phyloP scores from a whole-genome alignment of 73 alveolate species.

The Paramecium biaurelia region DNA sequence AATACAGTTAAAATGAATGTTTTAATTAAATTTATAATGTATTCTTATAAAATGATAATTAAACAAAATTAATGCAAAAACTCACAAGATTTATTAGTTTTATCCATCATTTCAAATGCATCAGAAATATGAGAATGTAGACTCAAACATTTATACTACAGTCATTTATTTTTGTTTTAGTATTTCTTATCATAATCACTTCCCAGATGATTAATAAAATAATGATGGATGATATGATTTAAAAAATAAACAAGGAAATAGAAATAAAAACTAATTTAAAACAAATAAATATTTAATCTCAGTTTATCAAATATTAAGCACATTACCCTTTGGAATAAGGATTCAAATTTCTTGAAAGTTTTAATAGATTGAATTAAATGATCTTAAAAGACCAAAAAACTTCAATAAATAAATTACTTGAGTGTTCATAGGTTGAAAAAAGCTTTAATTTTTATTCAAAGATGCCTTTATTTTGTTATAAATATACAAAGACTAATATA shows the following conservation, averaged over 20 bases:
- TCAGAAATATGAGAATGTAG: neutral
- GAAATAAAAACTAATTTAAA: neutral
- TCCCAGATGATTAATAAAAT: neutral
- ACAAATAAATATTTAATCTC: neutral
- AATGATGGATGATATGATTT: neutral
- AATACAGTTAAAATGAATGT: neutral
- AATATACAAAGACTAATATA: neutral
- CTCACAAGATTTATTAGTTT: neutral
- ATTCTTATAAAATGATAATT: neutral
- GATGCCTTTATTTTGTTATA: neutral
- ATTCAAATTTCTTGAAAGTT: neutral
- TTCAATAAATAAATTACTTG: neutral
- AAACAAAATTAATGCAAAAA: neutral
- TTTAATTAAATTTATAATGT: neutral
- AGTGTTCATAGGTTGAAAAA: neutral
- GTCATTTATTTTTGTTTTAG: neutral
- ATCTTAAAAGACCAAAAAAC: neutral
- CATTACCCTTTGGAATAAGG: slow-evolving; percentile 21
- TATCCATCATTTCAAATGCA: neutral
- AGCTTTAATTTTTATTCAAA: neutral
- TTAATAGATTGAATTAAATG: neutral
- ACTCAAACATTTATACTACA: neutral
- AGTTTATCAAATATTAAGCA: neutral
- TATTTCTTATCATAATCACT: neutral
- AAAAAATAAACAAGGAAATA: neutral